A percentile compares a stretch with the other conserved stretches of the same genome.
These are phyloP conservation scores for Zarea fungicola DNA, from an alignment of 2,329 filamentous ascomycete species.

Conservation along the genomic window DNA sequence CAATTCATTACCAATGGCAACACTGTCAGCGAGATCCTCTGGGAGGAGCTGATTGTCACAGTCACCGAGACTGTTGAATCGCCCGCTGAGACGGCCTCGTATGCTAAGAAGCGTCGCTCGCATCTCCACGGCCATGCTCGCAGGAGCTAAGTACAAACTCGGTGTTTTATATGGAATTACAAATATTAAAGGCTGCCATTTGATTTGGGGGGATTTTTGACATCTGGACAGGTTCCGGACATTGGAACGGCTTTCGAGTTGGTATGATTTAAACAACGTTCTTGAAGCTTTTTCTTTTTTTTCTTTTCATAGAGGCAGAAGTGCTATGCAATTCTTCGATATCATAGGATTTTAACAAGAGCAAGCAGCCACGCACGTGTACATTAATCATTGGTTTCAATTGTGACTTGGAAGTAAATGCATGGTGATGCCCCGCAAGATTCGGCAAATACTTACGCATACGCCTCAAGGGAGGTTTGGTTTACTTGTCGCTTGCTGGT, in stretches of 20 bases:
- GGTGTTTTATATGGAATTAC: slow-evolving; percentile 9
- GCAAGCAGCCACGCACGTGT: slow-evolving; percentile 19
- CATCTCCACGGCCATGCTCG: slow-evolving; percentile 35
- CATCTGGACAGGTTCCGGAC: slow-evolving; percentile 34
- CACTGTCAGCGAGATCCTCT: slow-evolving; percentile 51
- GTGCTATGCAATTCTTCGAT: slow-evolving; percentile 27
- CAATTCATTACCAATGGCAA: slow-evolving; percentile 46
- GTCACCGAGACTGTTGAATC: slow-evolving; percentile 40
- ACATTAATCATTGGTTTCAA: background rate
- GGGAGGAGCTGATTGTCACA: slow-evolving; percentile 50
- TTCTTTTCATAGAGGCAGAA: slow-evolving; percentile 28
- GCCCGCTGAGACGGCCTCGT: no score
- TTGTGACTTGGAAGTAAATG: slow-evolving; percentile 14
- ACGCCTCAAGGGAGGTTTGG: no score
- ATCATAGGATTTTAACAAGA: slow-evolving; percentile 27
- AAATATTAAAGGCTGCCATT: slow-evolving; percentile 16
- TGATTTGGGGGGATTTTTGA: slow-evolving; percentile 18
- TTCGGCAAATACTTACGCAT: no score
- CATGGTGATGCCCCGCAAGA: no score
- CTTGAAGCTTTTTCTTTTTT: slow-evolving; percentile 22
- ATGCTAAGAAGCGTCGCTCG: slow-evolving; percentile 25
- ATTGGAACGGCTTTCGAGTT: slow-evolving; percentile 20
- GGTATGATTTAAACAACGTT: slow-evolving; percentile 31
- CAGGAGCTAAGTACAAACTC: slow-evolving; percentile 15
- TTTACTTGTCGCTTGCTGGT: no score